Base-by-base conservation (phyloP, 1,139 yeast species). In the Pichia sp. region DNA sequence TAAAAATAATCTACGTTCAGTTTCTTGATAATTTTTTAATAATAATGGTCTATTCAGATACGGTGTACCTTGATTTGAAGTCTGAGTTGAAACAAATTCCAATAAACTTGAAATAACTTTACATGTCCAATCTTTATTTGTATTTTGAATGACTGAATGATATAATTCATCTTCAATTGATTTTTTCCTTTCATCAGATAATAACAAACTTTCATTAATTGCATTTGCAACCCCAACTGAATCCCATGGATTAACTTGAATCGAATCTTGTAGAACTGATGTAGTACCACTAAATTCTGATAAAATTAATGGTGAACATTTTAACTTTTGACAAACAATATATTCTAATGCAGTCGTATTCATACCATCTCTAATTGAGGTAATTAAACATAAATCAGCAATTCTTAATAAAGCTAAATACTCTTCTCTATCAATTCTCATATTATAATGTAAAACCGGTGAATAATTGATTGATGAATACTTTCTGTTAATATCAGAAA, bases 201-300 rank as follows among this genome's bases (percentile, higher is more conserved):
- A 74, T 30, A 67, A 60, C 44, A 93, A 74, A 49, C 91, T 80
- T 53, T 79, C 81, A 65, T 90, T 76, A 51, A 95, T 85, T 8
- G 95, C 80, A 61, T 83, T 86, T 1, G 99, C 95, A 41, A 91
- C 93, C 5, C 96, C 96, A 31, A 88, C 93, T 0, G 95, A 77
- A 70, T 93, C 98, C 96, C 97, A 93, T 16, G 99, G 99, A 62
- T 93, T 95, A 41, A 93, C 95, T 59, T 87, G 80, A 47, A 87
- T 77, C 1, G 96, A 89, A 57, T 88, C 95, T 47, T 76, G 77
- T 53, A 93, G 72, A 1, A 87, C 84, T 4, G 91, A 79, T 0
- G 96, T 87, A 3, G 96, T 84, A 49, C 99, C 99, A 45, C 96
- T 87, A 64, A 93, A 93, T 70, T 93, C 99, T 29, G 96, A 87